These are phyloP conservation scores for Exophiala bonariae DNA, from an alignment of 2,329 filamentous ascomycete species.

Conservation along the genomic window DNA sequence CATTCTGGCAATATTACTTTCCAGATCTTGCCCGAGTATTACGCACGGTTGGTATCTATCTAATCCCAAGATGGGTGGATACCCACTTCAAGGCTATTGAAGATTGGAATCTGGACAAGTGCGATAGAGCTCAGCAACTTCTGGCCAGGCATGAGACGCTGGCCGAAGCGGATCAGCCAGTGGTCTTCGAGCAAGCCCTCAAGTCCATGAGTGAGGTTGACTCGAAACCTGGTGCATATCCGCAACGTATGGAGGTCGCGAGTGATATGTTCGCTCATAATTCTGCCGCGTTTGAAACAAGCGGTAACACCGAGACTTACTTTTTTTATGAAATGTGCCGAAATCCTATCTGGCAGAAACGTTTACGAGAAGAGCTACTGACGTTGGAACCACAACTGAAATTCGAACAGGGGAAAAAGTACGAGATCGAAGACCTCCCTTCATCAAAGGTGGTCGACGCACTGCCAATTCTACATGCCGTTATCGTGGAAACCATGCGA, in stretches of 20 bases:
- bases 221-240: constrained; percentile 39
- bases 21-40: constrained; percentile 50
- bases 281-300: constrained; percentile 39
- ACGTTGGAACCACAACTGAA: constrained; percentile 26
- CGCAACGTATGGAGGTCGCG: constrained; percentile 9
- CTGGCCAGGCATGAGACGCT: constrained; percentile 40
- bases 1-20: constrained; percentile 44
- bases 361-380: constrained; percentile 33
- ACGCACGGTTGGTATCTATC: constrained; percentile 53
- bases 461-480: constrained; percentile 57
- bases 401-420: constrained; percentile 1
- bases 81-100: constrained; percentile 67
- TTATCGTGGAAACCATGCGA: constrained; percentile 61
- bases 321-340: constrained; percentile 40
- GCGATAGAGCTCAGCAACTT: constrained; percentile 52
- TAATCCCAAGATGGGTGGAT: constrained; percentile 68
- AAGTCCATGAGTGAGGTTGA: constrained; percentile 54
- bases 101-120: constrained; percentile 61
- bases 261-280: constrained; percentile 13
- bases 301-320: constrained; percentile 37
- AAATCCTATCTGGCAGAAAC: constrained; percentile 30
- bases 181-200: constrained; percentile 39
- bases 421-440: background rate
- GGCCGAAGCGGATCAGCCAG: constrained; percentile 33
- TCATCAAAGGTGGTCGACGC: constrained; percentile 42